Percentiles rank a stretch among this genome's conserved stretches.
Evolutionary conservation across 768 basidiomycete genomes (phyloP).

Genomic region (Royoungia palumana): DNA sequence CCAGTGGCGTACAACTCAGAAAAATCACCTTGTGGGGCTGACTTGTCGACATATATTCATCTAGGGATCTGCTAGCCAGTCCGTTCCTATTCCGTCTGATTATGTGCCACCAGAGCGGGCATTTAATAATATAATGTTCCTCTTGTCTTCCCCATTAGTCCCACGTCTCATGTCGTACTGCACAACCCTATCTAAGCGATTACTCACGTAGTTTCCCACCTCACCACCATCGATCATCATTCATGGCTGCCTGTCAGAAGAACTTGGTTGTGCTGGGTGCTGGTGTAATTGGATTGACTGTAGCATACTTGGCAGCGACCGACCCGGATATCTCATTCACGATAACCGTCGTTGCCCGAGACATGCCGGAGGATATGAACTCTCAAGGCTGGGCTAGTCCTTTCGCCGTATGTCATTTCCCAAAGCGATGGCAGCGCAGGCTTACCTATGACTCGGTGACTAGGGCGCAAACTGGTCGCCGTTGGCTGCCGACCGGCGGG

Average conservation of each 20-base stretch:
- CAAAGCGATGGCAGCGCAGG: background rate
- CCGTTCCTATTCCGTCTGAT: too few relatives aligned
- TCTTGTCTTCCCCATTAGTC: background rate
- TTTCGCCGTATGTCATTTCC: conserved; percentile 40
- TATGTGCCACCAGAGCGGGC: too few relatives aligned
- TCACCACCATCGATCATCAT: too few relatives aligned
- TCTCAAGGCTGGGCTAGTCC: conserved; percentile 49
- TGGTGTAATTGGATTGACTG: conserved; percentile 38
- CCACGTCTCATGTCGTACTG: background rate
- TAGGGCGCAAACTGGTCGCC: conserved; percentile 51
- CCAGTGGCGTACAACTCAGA: conserved; percentile 33
- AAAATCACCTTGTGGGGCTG: conserved; percentile 43
- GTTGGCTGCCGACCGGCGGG: conserved; percentile 29
- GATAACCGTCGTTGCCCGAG: conserved; percentile 34
- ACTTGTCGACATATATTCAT: background rate
- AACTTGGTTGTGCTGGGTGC: conserved; percentile 36
- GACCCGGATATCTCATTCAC: conserved; percentile 16
- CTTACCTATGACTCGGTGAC: background rate
- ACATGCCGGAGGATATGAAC: conserved; percentile 35
- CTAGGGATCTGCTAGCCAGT: too few relatives aligned
- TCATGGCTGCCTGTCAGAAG: conserved; percentile 12
- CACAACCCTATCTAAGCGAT: background rate
- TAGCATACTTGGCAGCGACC: conserved; percentile 32
- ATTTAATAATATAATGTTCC: background rate
- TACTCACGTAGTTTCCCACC: too few relatives aligned